A percentile compares a stretch with the other conserved stretches of the same genome.
Conservation (phyloP, 2,329 filamentous ascomycete genomes). For the Cercospora sesami region DNA sequence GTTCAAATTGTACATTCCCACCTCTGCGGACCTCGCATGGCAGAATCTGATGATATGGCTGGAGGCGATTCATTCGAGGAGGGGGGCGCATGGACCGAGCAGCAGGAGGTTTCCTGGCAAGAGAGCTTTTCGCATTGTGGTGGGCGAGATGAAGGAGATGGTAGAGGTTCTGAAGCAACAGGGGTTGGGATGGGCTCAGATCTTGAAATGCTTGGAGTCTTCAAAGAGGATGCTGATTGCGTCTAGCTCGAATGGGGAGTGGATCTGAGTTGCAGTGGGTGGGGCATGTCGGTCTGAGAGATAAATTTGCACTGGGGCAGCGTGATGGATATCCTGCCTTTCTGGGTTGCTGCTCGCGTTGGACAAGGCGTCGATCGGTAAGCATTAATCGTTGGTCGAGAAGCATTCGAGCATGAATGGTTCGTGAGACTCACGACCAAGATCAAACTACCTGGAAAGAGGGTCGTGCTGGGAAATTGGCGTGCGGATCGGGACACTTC, state of each 20-base stretch:
- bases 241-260: slow-evolving; percentile 1
- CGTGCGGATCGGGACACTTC: neutral
- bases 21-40: slow-evolving; percentile 1
- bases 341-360: neutral
- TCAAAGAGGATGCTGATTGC: slow-evolving; percentile 7
- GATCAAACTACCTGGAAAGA: neutral
- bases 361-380: neutral
- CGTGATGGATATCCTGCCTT: neutral
- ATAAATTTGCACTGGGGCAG: neutral
- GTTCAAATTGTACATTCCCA: slow-evolving; percentile 6
- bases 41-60: slow-evolving; percentile 7
- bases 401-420: neutral
- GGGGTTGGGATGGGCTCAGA: neutral
- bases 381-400: neutral
- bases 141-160: slow-evolving; percentile 14
- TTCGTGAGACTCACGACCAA: slow-evolving; percentile 40
- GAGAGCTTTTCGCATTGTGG: slow-evolving; percentile 7
- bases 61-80: neutral
- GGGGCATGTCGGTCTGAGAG: neutral
- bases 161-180: slow-evolving; percentile 1
- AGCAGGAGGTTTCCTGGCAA: neutral
- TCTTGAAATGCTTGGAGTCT: neutral
- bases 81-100: slow-evolving; percentile 3
- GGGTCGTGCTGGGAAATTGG: neutral
- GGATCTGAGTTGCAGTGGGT: slow-evolving; percentile 38